phyloP scores from a whole-genome alignment of 2,329 filamentous ascomycete genomes.

The Berkeleyomyces basicola region DNA sequence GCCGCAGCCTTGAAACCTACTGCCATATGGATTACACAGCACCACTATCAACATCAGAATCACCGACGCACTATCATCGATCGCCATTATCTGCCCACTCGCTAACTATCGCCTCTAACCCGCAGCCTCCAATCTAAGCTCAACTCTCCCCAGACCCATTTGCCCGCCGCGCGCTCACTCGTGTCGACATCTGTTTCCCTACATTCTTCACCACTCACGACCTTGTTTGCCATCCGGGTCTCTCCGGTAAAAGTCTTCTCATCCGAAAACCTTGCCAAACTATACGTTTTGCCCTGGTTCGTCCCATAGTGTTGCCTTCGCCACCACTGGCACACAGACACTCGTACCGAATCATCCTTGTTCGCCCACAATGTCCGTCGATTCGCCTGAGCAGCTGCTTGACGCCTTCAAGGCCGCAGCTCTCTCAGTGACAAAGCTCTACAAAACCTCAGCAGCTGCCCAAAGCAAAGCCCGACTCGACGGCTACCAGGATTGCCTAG shows the following conservation, averaged over 20 bases:
- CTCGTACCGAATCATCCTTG: neutral
- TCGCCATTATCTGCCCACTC: neutral
- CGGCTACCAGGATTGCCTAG: constrained; percentile 86
- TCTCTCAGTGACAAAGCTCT: constrained; percentile 86
- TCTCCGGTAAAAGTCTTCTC: neutral
- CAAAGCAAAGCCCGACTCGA: constrained; percentile 59
- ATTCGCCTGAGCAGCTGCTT: constrained; percentile 50
- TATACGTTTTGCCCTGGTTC: neutral
- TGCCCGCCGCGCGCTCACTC: neutral
- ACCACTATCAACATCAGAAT: neutral
- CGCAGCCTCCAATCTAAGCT: neutral
- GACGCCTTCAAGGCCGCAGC: constrained; percentile 86
- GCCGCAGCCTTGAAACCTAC: neutral
- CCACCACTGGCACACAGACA: neutral
- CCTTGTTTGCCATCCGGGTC: neutral
- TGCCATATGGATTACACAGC: neutral
- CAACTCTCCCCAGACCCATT: neutral
- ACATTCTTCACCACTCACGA: neutral
- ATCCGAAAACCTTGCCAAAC: neutral
- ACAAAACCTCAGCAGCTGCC: constrained; percentile 73
- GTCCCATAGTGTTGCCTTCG: neutral
- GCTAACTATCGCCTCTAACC: neutral
- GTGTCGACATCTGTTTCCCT: neutral
- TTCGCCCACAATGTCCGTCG: constrained; percentile 17
- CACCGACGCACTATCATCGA: neutral